These are phyloP conservation scores for Fusarium succisae DNA, from an alignment of 2,329 filamentous ascomycete genomes.

Conservation along the genomic window DNA sequence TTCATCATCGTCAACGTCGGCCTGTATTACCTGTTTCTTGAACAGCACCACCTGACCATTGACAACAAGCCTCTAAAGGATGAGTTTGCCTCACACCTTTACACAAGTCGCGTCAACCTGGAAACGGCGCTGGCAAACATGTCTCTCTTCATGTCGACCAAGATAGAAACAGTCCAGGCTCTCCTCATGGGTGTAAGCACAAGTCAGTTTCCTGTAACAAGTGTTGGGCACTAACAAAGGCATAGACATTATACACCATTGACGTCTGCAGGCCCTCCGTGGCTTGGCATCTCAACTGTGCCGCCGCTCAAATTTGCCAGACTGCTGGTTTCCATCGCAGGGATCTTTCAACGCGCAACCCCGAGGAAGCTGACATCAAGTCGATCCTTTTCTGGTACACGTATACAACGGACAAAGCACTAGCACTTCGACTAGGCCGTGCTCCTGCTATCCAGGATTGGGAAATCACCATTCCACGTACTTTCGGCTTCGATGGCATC, in stretches of 20 bases:
- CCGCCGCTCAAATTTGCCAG: slow-evolving; percentile 68
- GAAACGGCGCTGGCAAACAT: slow-evolving; percentile 62
- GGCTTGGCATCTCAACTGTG: slow-evolving; percentile 70
- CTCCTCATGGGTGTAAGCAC: slow-evolving; percentile 64
- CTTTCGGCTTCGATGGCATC: slow-evolving; percentile 55
- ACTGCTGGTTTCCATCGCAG: slow-evolving; percentile 69
- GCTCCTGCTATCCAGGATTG: slow-evolving; percentile 67
- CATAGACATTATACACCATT: slow-evolving; percentile 67
- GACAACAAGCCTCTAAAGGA: slow-evolving; percentile 45
- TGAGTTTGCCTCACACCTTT: slow-evolving; percentile 51
- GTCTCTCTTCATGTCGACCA: slow-evolving; percentile 65
- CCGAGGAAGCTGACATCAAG: slow-evolving; percentile 49
- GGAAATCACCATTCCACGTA: slow-evolving; percentile 63
- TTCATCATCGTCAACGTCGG: slow-evolving; percentile 62
- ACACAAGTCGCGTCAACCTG: slow-evolving; percentile 58
- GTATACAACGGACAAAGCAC: slow-evolving; percentile 67
- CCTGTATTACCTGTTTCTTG: slow-evolving; percentile 61
- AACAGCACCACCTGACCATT: slow-evolving; percentile 52
- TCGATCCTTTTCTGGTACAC: slow-evolving; percentile 59
- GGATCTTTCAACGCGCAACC: slow-evolving; percentile 43
- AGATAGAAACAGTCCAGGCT: slow-evolving; percentile 64
- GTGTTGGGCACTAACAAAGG: neutral
- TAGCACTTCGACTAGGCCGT: slow-evolving; percentile 68
- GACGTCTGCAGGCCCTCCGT: slow-evolving; percentile 70
- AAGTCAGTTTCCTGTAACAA: neutral